Evolutionary conservation across 306 rosid species (phyloP).

Genomic region (Fagus sylvatica): DNA sequence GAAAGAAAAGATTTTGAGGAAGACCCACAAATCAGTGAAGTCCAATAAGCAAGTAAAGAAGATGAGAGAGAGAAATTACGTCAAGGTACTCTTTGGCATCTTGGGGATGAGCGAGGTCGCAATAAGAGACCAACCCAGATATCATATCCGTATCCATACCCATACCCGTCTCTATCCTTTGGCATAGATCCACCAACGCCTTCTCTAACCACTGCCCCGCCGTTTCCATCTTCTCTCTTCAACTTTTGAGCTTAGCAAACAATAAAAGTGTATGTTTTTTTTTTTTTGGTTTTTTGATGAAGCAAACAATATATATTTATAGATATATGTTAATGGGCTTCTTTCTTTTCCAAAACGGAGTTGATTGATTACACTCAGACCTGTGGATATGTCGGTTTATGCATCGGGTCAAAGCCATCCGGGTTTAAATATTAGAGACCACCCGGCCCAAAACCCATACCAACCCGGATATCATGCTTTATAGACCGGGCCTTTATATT

Average conservation of each 20-base stretch:
- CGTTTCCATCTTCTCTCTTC: slow-evolving; percentile 44
- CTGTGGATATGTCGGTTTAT: too few species aligned
- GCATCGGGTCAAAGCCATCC: too few species aligned
- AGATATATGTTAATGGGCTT: too few species aligned
- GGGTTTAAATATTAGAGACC: too few species aligned
- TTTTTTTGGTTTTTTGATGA: neutral
- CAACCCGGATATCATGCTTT: too few species aligned
- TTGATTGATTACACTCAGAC: too few species aligned
- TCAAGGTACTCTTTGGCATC: slow-evolving; percentile 96
- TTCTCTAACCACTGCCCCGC: slow-evolving; percentile 86
- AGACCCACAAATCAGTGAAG: neutral
- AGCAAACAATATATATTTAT: neutral
- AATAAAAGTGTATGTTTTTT: neutral
- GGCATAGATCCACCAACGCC: slow-evolving; percentile 73
- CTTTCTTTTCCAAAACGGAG: too few species aligned
- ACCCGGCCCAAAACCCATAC: too few species aligned
- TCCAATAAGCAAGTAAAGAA: neutral
- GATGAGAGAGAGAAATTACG: slow-evolving; percentile 38
- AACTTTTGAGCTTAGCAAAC: neutral
- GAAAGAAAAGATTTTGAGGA: neutral
- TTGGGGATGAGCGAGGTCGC: slow-evolving; percentile 76
- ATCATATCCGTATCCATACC: slow-evolving; percentile 74
- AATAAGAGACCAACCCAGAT: slow-evolving; percentile 85
- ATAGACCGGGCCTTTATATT: too few species aligned
- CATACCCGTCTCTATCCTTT: slow-evolving; percentile 69